Base-by-base conservation (phyloP, 148 eudicot genomes). In the Silene latifolia region DNA sequence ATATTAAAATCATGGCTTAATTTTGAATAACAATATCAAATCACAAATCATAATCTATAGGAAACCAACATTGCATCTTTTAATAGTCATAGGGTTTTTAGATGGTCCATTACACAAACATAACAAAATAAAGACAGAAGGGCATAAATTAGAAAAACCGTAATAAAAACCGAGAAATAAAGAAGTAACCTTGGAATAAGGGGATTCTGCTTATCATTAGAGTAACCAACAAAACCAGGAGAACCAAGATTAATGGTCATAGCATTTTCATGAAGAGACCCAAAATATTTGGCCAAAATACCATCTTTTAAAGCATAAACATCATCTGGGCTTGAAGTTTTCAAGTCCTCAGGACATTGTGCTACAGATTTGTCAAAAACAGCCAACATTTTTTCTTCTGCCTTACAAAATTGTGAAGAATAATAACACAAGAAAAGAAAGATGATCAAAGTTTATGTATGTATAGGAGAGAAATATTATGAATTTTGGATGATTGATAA, bases 321-420 rank as follows among this genome's bases (percentile, higher is more conserved):
- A 0, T 78, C 25, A 8, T 85, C 85, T 56, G 79, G 78, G 75
- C 87, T 84, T 1, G 89, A 82, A 71, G 76, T 83, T 48, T 88
- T 85, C 53, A 87, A 58, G 1, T 86, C 97, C 59, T 90, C 88
- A 13, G 98, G 98, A 80, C 85, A 83, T 76, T 90, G 85, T 2
- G 96, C 96, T 8, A 91, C 89, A 51, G 91, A 80, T 84, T 91
- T 94, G 35, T 94, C 88, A 39, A 91, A 90, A 21, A 93, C 88
- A 6, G 90, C 98, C 77, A 91, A 81, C 98, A 93, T 93, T 80
- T 84, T 83, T 32, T 61, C 24, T 51, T 4, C 0, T 27, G 1
- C 1, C 14, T 61, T 47, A 14, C n/a, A 9, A 56, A 8, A 60
- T 72, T 20, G 1, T 14, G 5, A 62, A 23, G 5, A 25, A 23